These are phyloP conservation scores for Corchorus capsularis DNA, from an alignment of 345 rosid genomes.

Conservation along the genomic window DNA sequence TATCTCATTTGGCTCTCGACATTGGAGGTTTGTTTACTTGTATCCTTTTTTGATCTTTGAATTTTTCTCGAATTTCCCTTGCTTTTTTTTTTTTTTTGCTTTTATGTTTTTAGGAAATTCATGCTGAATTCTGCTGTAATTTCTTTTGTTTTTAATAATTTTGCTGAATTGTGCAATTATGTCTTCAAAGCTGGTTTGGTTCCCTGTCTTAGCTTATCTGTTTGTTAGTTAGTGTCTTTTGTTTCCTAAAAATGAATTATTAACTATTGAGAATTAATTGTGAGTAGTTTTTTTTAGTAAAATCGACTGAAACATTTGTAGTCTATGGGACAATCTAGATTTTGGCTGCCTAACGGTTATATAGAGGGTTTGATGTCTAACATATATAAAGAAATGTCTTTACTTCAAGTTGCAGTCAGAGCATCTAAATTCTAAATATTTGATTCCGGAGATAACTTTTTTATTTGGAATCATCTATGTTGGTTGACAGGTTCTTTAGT, in stretches of 20 bases:
- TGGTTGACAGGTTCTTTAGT: constrained; percentile 71
- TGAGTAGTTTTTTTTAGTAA: too few relatives aligned
- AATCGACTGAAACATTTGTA: not conserved
- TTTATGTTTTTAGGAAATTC: not conserved
- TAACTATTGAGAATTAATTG: not conserved
- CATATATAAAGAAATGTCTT: not conserved
- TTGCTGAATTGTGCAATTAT: not conserved
- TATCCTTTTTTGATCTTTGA: not conserved
- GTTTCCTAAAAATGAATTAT: not conserved
- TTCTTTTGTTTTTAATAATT: not conserved
- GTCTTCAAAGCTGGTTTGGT: not conserved
- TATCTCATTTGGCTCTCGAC: constrained; percentile 82
- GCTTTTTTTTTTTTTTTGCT: not conserved
- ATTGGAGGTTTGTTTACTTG: constrained; percentile 62
- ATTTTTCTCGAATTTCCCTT: not conserved
- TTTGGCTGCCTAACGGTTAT: not conserved
- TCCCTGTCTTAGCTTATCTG: not conserved
- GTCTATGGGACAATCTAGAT: not conserved
- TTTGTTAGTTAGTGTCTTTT: not conserved
- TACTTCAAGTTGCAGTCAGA: not conserved
- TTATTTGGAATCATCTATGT: not conserved
- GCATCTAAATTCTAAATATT: not conserved
- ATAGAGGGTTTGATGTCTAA: not conserved
- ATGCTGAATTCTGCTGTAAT: not conserved
- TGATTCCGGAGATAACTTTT: not conserved